Base-by-base conservation (phyloP, 78 protist species). In the Guillardia theta region DNA sequence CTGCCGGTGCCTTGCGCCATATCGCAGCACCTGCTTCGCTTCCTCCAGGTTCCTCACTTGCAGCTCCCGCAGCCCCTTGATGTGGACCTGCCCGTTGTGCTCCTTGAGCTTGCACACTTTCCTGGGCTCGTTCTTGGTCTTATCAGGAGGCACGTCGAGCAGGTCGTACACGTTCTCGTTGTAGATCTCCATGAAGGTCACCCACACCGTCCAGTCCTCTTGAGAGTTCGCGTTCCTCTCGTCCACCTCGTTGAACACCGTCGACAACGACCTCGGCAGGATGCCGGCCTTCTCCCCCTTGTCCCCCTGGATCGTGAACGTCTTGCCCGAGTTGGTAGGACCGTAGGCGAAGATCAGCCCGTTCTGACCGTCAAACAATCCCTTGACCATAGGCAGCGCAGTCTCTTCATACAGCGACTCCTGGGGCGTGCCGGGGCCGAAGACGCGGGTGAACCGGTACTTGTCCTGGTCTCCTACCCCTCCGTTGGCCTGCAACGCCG, bases 291-390 rank as follows among this genome's bases (percentile, higher is more conserved):
- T 87, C 37, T 48, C 64, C 70, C 90, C 64, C 62, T 87, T 93
- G 21, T 97, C 83, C n/a, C 83, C 83, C 41, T 87, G 77, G 43
- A 97, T 95, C 27, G 98, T 97, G 96, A 93, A 96, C 19, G 98
- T 97, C 39, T 97, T 97, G 93, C 98, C 98, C 10, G 92, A 44
- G 94, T 93, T 95, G 10, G 98, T 97, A 22, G 96, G 95, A 39
- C 98, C 98, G 92, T 96, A 96, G 21, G 98, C 94, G 24, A 97
- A 94, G 87, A 96, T 39, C 15, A 96, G 78, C 30, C 95, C 94
- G 93, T 95, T 96, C 64, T 94, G 93, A 22, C 98, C 98, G 64
- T 62, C 88, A 43, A 96, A 24, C 62, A 96, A 92, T 18, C 43
- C 46, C 48, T 80, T 33, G 44, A 44, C 90, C 45, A 80, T 18